phyloP scores from a whole-genome alignment of 495 filamentous ascomycete genomes.

The Penicillium daleae region DNA sequence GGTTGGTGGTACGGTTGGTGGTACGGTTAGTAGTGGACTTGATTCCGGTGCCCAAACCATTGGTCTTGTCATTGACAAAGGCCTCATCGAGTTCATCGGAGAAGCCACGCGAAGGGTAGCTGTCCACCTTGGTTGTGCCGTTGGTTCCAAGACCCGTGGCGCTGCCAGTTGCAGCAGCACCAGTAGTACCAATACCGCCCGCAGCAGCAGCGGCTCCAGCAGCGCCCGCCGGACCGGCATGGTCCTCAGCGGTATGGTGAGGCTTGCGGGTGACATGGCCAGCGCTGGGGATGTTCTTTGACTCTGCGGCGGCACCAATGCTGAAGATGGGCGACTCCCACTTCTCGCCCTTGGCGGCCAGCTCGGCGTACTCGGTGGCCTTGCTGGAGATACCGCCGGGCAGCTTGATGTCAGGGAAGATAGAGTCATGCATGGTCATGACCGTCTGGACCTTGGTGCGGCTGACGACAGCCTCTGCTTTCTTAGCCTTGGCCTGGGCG shows the following conservation, averaged over 20 bases:
- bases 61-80: constrained; percentile 44
- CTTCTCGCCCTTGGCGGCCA: constrained; percentile 84
- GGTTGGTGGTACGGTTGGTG: constrained; percentile 12
- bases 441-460: constrained; percentile 73
- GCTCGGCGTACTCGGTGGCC: constrained; percentile 90
- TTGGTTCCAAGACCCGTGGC: constrained; percentile 12
- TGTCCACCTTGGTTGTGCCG: constrained; percentile 21
- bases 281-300: constrained; percentile 68
- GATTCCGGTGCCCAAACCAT: constrained; percentile 17
- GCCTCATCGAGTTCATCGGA: constrained; percentile 59
- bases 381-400: constrained; percentile 92
- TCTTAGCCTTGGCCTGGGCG: constrained; percentile 71
- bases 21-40: constrained; percentile 25
- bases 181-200: constrained; percentile 20
- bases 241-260: constrained; percentile 41
- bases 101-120: constrained; percentile 47
- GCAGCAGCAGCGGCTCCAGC: constrained; percentile 22
- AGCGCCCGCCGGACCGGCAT: constrained; percentile 13
- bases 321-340: constrained; percentile 96
- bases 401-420: constrained; percentile 85
- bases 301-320: constrained; percentile 77
- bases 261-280: constrained; percentile 69
- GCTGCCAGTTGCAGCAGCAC: constrained; percentile 13
- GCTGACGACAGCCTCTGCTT: constrained; percentile 62
- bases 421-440: constrained; percentile 84